Percentiles rank a stretch among this genome's conserved stretches.
Evolutionary conservation across 2,329 filamentous ascomycete genomes (phyloP).

Genomic region (Sporothrix curviconia): DNA sequence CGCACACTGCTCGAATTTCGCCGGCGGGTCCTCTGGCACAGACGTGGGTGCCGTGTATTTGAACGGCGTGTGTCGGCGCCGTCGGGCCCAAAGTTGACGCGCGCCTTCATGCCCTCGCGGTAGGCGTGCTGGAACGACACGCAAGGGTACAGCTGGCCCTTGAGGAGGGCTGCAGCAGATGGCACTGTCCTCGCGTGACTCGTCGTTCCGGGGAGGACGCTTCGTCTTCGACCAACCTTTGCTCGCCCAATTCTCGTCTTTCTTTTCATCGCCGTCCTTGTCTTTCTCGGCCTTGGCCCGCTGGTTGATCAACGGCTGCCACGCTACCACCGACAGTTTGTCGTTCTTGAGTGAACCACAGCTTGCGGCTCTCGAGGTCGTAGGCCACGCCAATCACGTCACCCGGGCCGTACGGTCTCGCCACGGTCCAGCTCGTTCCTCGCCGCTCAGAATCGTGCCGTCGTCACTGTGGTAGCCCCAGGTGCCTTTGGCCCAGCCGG

Average conservation of each 20-base stretch:
- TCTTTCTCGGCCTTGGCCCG: neutral
- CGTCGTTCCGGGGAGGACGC: neutral
- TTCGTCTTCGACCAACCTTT: too few relatives aligned
- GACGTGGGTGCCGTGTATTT: neutral
- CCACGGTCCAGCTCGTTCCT: neutral
- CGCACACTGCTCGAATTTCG: too few relatives aligned
- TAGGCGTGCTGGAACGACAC: slow-evolving; percentile 1
- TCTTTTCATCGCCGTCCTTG: neutral
- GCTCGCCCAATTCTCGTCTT: neutral
- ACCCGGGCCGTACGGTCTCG: neutral
- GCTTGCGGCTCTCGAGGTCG: neutral
- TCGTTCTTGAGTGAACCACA: slow-evolving; percentile 6
- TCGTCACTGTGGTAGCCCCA: slow-evolving; percentile 10
- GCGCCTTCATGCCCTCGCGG: neutral
- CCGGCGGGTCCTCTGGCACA: neutral
- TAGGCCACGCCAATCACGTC: neutral
- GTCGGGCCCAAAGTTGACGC: slow-evolving; percentile 5
- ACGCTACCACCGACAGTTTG: neutral
- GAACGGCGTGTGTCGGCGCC: neutral
- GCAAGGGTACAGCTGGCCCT: slow-evolving; percentile 9
- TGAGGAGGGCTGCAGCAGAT: neutral
- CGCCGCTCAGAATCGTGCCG: neutral
- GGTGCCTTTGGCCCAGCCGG: neutral
- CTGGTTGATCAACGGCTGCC: neutral
- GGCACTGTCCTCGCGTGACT: neutral